A percentile compares a stretch with the other conserved stretches of the same genome.
Conservation (phyloP, 805 yeast genomes). For the Lipomyces yamanashiensis region DNA sequence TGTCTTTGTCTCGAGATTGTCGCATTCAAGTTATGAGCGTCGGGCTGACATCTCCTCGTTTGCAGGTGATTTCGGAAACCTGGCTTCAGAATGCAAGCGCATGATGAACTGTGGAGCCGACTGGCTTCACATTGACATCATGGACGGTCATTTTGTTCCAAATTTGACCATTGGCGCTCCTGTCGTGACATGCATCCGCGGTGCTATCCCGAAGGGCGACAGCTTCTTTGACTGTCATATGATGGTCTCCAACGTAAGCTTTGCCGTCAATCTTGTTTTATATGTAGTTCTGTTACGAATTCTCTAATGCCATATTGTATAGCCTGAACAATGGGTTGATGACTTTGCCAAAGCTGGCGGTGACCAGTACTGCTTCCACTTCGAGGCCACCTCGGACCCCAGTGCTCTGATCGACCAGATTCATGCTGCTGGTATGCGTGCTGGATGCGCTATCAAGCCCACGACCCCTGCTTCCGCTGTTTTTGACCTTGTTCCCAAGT, state of each 20-base stretch:
- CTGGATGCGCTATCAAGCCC: conserved; percentile 94
- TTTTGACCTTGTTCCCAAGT: conserved; percentile 69
- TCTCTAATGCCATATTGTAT: conserved; percentile 13
- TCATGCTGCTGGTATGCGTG: conserved; percentile 81
- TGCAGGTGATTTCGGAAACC: conserved; percentile 72
- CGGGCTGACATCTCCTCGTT: not conserved
- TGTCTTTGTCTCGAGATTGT: not conserved
- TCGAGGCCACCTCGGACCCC: conserved; percentile 80
- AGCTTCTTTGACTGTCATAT: conserved; percentile 92
- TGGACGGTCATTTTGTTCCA: conserved; percentile 99
- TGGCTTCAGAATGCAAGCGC: conserved; percentile 84
- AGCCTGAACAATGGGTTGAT: conserved; percentile 91
- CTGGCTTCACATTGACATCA: conserved; percentile 97
- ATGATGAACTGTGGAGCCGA: conserved; percentile 84
- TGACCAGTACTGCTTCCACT: conserved; percentile 94
- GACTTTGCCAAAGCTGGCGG: conserved; percentile 94
- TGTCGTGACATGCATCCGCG: conserved; percentile 75
- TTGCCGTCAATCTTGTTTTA: not conserved
- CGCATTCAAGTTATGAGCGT: not conserved
- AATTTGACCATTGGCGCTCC: conserved; percentile 95
- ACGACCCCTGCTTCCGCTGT: conserved; percentile 85
- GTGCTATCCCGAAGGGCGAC: conserved; percentile 70
- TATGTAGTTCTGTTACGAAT: not conserved
- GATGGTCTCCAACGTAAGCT: conserved; percentile 75
- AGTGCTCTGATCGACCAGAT: conserved; percentile 72